A percentile compares a stretch with the other conserved stretches of the same genome.
These are phyloP conservation scores for Penicillium carneum DNA, from an alignment of 2,329 filamentous ascomycete species.

Conservation along the genomic window DNA sequence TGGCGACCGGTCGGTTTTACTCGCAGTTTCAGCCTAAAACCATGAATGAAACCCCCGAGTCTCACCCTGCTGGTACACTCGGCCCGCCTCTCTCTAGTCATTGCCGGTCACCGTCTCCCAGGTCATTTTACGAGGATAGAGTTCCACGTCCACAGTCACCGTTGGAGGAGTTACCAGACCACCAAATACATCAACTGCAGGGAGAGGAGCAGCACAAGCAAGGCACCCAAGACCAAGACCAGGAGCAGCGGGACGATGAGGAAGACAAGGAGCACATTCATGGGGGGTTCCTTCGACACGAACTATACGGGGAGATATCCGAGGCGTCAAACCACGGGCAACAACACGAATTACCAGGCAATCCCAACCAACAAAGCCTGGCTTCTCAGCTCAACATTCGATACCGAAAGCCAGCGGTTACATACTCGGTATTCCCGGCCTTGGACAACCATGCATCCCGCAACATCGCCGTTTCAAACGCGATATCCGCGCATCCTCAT, in stretches of 20 bases:
- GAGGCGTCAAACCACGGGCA: not conserved
- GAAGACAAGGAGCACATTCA: not conserved
- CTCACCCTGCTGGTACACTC: constrained; percentile 18
- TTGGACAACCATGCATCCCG: not conserved
- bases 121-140: constrained; percentile 16
- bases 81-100: constrained; percentile 16
- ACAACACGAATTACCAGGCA: not conserved
- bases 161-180: constrained; percentile 7
- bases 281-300: not conserved
- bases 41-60: not conserved
- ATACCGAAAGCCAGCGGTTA: constrained; percentile 22
- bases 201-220: constrained; percentile 6
- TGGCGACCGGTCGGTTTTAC: constrained; percentile 29
- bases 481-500: constrained; percentile 29
- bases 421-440: not conserved
- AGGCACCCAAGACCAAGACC: not conserved
- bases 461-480: constrained; percentile 19
- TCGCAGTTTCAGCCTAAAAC: constrained; percentile 23
- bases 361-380: not conserved
- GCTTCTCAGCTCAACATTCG: constrained; percentile 15
- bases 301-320: not conserved
- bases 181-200: constrained; percentile 4
- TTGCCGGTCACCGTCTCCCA: constrained; percentile 10
- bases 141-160: constrained; percentile 5
- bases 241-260: not conserved